Evolutionary conservation across 2,329 filamentous ascomycete species (phyloP).

Genomic region (Fusarium duplospermum): DNA sequence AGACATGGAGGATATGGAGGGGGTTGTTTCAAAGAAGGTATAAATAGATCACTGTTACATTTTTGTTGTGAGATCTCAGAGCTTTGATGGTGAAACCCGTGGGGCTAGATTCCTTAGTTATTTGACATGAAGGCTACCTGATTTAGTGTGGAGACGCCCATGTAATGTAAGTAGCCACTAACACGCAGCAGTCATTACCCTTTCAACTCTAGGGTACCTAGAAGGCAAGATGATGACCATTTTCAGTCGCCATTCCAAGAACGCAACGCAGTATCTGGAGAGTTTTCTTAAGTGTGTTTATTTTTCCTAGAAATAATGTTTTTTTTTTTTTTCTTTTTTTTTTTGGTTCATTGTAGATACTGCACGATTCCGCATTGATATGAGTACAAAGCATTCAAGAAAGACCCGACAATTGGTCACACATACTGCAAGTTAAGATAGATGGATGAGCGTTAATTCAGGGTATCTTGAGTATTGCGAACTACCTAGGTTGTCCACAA

Average conservation of each 20-base stretch:
- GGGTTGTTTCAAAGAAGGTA: background rate
- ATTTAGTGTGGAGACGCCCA: fast-evolving
- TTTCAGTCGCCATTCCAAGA: background rate
- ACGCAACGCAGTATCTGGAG: background rate
- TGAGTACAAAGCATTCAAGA: no score
- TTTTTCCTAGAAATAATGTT: background rate
- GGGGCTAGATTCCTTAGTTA: background rate
- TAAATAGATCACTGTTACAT: background rate
- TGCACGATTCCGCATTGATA: background rate
- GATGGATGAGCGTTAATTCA: no score
- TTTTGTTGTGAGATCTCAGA: no score
- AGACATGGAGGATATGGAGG: background rate
- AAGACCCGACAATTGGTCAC: no score
- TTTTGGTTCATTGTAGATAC: background rate
- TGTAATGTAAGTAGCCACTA: background rate
- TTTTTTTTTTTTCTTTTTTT: no score
- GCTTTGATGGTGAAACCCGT: no score
- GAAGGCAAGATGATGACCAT: background rate
- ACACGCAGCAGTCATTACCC: background rate
- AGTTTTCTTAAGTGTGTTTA: background rate
- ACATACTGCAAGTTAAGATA: no score
- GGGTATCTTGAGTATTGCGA: no score
- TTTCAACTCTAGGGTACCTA: background rate
- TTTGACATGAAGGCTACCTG: background rate
- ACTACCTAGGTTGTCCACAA: no score